Evolutionary conservation across 129 eudicot genomes (phyloP), one percentile per base, ranked within the genome.

Genomic region (Flaveria trinervia): DNA sequence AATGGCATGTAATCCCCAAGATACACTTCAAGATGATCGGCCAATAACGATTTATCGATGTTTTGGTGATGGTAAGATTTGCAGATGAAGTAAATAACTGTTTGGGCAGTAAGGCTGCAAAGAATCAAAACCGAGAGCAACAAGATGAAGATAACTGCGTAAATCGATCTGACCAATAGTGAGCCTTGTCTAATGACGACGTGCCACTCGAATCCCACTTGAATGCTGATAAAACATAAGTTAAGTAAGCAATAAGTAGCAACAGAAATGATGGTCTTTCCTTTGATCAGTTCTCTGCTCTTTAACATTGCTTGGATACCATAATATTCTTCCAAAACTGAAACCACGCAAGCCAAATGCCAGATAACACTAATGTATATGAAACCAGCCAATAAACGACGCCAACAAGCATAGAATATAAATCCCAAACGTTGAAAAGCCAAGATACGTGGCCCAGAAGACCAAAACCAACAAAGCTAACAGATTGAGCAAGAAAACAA

Each of bases 1-100:
- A 88, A 57, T 28, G 87, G 92, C 28, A 80, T 41, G 76, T 85
- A 88, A 22, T 80, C 89, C 26, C 89, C 92, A 28, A 83, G 80
- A 67, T 79, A 88, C 66, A 73, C 92, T 79, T 85, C 89, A 23
- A 88, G 88, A 77, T 82, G 89, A 80, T 88, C 87, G 4, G 89
- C 85, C 79, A 85, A 76, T 48, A 73, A 77, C 9, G 92, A 76
- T 62, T 88, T 88, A 77, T 88, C 89, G n/a, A 88, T 88, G 69
- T 71, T 80, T 72, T 88, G 82, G 28, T 77, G 85, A 77, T 85
- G 92, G 73, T 77, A 83, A 3, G 92, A 88, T 72, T 88, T 85
- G 84, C 92, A 85, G 45, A 88, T 72, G 55, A 88, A 83, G 59
- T 88, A 88, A 11, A 88, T 71, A 5, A 83, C 69, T 1, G 92